These are phyloP conservation scores for Anisodus tanguticus DNA, from an alignment of 257 asterid genomes.

Conservation along the genomic window DNA sequence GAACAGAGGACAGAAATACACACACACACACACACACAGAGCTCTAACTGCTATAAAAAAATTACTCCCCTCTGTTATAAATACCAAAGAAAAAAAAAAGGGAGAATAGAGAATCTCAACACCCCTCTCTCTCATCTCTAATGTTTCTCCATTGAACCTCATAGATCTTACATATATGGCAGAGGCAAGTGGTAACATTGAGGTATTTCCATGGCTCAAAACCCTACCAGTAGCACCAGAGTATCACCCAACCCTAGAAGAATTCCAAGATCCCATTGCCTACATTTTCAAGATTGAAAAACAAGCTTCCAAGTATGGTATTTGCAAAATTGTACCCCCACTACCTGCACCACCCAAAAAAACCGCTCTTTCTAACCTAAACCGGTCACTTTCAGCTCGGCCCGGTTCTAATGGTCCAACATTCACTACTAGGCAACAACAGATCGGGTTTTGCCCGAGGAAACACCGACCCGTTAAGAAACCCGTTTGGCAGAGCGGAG, in stretches of 20 bases:
- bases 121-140: conserved; percentile 24
- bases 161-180: conserved; percentile 50
- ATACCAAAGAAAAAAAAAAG: conserved; percentile 25
- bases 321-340: conserved; percentile 96
- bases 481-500: conserved; percentile 99
- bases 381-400: conserved; percentile 75
- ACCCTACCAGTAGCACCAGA: conserved; percentile 95
- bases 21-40: not conserved
- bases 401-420: conserved; percentile 65
- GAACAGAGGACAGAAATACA: conserved; percentile 40
- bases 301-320: conserved; percentile 90
- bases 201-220: conserved; percentile 87
- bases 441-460: conserved; percentile 96
- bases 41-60: conserved; percentile 23
- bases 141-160: conserved; percentile 50
- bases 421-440: conserved; percentile 98
- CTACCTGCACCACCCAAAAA: conserved; percentile 69
- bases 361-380: conserved; percentile 67
- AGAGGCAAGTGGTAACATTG: conserved; percentile 60
- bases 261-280: conserved; percentile 97
- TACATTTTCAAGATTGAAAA: conserved; percentile 98
- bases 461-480: conserved; percentile 91
- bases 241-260: conserved; percentile 85
- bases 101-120: conserved; percentile 45
- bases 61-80: not conserved